phyloP scores from a whole-genome alignment of 371 early-diverging fungal species.

The Capillidium rhysosporum region DNA sequence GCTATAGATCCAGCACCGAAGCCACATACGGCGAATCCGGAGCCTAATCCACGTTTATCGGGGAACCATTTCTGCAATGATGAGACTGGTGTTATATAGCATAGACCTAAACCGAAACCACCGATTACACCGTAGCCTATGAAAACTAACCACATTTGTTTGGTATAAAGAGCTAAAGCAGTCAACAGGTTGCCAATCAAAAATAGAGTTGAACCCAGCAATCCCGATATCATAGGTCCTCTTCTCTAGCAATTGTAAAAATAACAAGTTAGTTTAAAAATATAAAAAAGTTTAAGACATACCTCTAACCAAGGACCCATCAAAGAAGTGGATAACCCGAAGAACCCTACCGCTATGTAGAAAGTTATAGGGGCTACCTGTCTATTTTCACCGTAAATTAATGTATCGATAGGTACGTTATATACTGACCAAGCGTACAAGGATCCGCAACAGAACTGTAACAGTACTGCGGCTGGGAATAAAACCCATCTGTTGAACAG shows the following conservation, averaged over 20 bases:
- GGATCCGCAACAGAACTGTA: slow-evolving; percentile 43
- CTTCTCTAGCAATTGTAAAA: slow-evolving; percentile 9
- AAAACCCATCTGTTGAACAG: slow-evolving; percentile 29
- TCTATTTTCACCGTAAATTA: slow-evolving; percentile 16
- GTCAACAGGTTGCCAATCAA: slow-evolving; percentile 32
- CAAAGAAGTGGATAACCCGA: slow-evolving; percentile 35
- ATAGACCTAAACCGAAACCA: slow-evolving; percentile 39
- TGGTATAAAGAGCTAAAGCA: slow-evolving; percentile 26
- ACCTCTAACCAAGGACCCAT: slow-evolving; percentile 43
- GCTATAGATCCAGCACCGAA: slow-evolving; percentile 47
- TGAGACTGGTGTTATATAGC: slow-evolving; percentile 37
- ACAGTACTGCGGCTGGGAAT: slow-evolving; percentile 31
- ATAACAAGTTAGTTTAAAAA: too few relatives aligned
- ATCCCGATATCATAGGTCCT: slow-evolving; percentile 30
- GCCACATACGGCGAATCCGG: slow-evolving; percentile 39
- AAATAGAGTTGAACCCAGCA: slow-evolving; percentile 28
- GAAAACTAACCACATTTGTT: slow-evolving; percentile 30
- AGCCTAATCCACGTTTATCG: slow-evolving; percentile 26
- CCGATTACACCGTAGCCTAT: slow-evolving; percentile 41
- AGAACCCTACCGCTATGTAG: slow-evolving; percentile 42
- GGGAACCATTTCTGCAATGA: slow-evolving; percentile 37
- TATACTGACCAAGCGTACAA: slow-evolving; percentile 48
- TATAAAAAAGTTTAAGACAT: too few relatives aligned
- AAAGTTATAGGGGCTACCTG: slow-evolving; percentile 31
- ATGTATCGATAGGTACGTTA: slow-evolving; percentile 32